Percentiles rank a stretch among this genome's conserved stretches.
These are phyloP conservation scores for Saccharomycopsis babjevae DNA, from an alignment of 805 yeast genomes.

Conservation along the genomic window DNA sequence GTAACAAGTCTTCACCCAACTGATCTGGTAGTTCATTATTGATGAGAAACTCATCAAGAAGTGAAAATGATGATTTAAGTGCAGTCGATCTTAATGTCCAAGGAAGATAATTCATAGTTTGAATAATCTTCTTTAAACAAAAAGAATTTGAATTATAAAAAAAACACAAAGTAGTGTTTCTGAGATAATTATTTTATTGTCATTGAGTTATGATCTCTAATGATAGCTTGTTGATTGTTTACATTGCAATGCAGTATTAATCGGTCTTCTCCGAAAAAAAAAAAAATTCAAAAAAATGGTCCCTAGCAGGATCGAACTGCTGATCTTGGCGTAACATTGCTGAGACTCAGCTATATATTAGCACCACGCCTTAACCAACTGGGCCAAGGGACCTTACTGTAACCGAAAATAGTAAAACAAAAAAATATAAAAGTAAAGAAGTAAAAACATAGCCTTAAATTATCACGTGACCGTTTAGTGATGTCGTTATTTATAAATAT, in stretches of 20 bases:
- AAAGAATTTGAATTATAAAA: not conserved
- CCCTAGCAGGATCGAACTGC: conserved; percentile 87
- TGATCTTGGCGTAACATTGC: conserved; percentile 39
- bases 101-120: not conserved
- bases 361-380: conserved; percentile 37
- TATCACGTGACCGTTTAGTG: too few relatives aligned
- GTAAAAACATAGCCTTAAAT: too few relatives aligned
- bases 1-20: conserved; percentile 4
- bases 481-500: too few relatives aligned
- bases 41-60: conserved; percentile 7
- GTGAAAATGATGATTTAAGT: conserved; percentile 11
- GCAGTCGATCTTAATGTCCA: conserved; percentile 11
- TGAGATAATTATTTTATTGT: not conserved
- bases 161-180: not conserved
- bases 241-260: not conserved
- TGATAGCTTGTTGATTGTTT: not conserved
- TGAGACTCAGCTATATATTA: conserved; percentile 21
- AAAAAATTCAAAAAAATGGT: conserved; percentile 34
- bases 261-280: not conserved
- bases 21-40: conserved; percentile 10
- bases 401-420: too few relatives aligned
- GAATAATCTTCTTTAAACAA: not conserved
- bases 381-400: conserved; percentile 32
- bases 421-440: too few relatives aligned
- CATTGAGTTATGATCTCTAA: not conserved